Evolutionary conservation across 805 yeast genomes (phyloP).

Genomic region (Hanseniaspora singularis): DNA sequence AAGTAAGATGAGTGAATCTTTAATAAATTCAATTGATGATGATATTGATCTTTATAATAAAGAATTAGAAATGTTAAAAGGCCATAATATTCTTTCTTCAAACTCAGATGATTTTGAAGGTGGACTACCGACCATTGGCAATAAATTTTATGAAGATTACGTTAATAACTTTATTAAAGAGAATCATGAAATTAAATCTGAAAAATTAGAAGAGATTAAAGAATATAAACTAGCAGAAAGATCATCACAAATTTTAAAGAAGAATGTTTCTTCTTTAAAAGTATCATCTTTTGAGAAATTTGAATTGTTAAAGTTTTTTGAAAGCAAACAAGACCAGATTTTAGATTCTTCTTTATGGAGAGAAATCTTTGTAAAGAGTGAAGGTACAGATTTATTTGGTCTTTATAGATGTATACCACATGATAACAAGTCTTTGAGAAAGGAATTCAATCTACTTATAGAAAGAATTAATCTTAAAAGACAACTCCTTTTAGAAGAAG

Average conservation of each 20-base stretch:
- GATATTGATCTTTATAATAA: not conserved
- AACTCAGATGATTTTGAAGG: not conserved
- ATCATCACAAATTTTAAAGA: not conserved
- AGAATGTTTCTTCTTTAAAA: not conserved
- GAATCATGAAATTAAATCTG: not conserved
- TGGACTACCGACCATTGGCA: too few relatives aligned
- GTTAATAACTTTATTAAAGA: not conserved
- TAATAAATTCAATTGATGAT: not conserved
- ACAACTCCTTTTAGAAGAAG: slow-evolving; percentile 56
- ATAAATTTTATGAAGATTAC: not conserved
- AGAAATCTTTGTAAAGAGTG: slow-evolving; percentile 1
- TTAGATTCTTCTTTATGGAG: slow-evolving; percentile 9
- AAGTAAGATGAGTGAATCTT: not conserved
- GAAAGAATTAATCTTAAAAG: slow-evolving; percentile 63
- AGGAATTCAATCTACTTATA: slow-evolving; percentile 50
- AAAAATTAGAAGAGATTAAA: not conserved
- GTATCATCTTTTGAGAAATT: not conserved
- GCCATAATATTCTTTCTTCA: not conserved
- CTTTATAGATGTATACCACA: slow-evolving; percentile 36
- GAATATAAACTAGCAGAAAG: not conserved
- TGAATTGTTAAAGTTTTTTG: slow-evolving; percentile 6
- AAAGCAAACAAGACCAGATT: not conserved
- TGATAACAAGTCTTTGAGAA: slow-evolving; percentile 39
- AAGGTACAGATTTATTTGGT: slow-evolving; percentile 38
- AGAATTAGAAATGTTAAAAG: not conserved